Evolutionary conservation across 208 protist species (phyloP), one percentile per base, ranked within the genome.

Genomic region (Willaertia magna): DNA sequence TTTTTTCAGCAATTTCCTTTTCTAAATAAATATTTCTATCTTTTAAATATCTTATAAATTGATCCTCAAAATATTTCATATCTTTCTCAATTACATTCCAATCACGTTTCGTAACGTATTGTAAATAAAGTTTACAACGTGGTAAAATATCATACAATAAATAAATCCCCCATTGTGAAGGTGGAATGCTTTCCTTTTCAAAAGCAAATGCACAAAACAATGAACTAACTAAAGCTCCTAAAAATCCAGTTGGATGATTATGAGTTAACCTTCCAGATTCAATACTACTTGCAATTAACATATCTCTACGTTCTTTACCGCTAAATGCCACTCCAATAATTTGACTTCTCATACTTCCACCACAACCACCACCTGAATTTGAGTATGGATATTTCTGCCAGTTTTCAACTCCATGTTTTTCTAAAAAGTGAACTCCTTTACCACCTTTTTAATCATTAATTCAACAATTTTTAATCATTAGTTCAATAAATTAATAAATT

Each of bases 191-290:
- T 26, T 84, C 22, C 7, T 40, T 46, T 61, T 87, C 85, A 22
- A 87, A 20, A 61, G 85, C 85, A 40, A 44, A 82, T n/a, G 85
- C 26, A 40, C 75, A 55, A 40, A 87, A 87, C 7, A 76, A 6
- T 4, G 85, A 74, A 51, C 34, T 22, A 4, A 74, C 46, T 75
- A 87, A n/a, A 26, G 44, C 0, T 18, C 85, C 85, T 22, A 87
- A 34, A 30, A 87, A 87, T 6, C 85, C 85, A 34, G 30, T 82
- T 20, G 85, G 85, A 61, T 87, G 85, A 82, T 79, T 84, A 43
- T 87, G 85, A 22, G 85, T 87, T 20, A 87, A 55, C 40, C 85
- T 49, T 43, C 85, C 85, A 47, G 59, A 46, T 79, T 86, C 84
- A 26, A 86, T 39, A 48, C 34, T 39, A 11, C 6, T 30, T 0